Conservation (phyloP, 345 rosid genomes). For the Eutrema japonicum region DNA sequence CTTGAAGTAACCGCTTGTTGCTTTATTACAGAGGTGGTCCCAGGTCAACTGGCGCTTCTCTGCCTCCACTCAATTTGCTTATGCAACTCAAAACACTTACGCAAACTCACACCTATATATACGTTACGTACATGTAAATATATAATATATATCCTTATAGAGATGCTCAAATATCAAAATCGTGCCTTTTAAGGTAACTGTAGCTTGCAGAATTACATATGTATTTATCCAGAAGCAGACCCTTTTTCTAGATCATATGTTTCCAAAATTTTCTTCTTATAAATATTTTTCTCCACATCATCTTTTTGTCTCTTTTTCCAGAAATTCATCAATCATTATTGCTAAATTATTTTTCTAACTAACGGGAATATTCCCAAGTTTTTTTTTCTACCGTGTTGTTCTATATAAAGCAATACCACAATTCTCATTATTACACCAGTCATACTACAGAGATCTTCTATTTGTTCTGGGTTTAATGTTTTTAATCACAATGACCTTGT, state of each 20-base stretch:
- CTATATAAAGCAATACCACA: slow-evolving; percentile 21
- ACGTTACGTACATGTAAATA: neutral
- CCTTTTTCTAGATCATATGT: neutral
- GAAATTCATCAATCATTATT: slow-evolving; percentile 23
- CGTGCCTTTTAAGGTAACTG: slow-evolving; percentile 41
- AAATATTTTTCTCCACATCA: neutral
- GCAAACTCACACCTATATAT: neutral
- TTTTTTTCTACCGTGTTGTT: neutral
- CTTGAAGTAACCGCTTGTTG: slow-evolving; percentile 35
- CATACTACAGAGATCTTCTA: neutral
- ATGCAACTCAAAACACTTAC: neutral
- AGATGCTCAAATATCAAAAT: slow-evolving; percentile 38
- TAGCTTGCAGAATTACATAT: slow-evolving; percentile 31
- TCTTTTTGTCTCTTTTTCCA: slow-evolving; percentile 29
- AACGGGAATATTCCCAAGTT: slow-evolving; percentile 6
- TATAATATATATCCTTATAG: slow-evolving; percentile 7
- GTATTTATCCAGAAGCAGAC: neutral
- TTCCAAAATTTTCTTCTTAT: slow-evolving; percentile 15
- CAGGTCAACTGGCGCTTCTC: slow-evolving; percentile 26
- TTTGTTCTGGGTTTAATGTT: slow-evolving; percentile 3
- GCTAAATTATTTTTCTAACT: slow-evolving; percentile 22
- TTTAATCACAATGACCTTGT: slow-evolving; percentile 19
- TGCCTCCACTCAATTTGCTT: slow-evolving; percentile 26
- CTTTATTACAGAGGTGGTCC: slow-evolving; percentile 26
- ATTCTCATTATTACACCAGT: slow-evolving; percentile 3